Conservation (phyloP, 306 rosid species). For the Quercus wislizeni region DNA sequence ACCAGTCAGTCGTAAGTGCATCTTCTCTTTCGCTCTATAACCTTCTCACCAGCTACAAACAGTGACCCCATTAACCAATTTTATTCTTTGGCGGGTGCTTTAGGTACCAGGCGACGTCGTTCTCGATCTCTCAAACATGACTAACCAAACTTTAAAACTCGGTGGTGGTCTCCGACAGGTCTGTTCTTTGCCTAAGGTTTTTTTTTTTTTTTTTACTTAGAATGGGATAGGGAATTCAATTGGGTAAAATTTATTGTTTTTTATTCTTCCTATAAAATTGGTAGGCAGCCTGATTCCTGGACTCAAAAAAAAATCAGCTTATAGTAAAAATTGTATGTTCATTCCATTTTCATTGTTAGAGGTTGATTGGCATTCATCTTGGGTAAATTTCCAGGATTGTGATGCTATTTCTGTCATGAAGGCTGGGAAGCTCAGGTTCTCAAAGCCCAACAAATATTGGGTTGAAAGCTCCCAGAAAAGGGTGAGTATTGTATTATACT, state of each 20-base stretch:
- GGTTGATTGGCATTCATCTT: neutral
- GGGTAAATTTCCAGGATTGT: conserved; percentile 45
- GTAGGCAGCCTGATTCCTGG: no score
- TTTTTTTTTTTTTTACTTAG: neutral
- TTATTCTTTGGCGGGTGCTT: conserved; percentile 3
- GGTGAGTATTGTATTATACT: conserved; percentile 43
- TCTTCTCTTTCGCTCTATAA: neutral
- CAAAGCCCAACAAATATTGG: conserved; percentile 90
- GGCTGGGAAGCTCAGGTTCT: conserved; percentile 71
- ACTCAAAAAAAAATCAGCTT: neutral
- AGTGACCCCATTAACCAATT: neutral
- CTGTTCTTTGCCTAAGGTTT: neutral
- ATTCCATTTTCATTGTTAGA: neutral
- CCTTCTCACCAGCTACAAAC: neutral
- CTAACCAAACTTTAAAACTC: conserved; percentile 80
- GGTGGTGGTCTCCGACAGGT: conserved; percentile 89
- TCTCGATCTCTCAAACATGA: conserved; percentile 78
- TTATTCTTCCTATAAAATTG: neutral
- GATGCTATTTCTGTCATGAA: conserved; percentile 68
- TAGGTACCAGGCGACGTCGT: conserved; percentile 89
- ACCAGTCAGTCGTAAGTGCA: conserved; percentile 52
- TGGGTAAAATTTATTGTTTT: neutral
- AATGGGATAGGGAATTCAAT: no score
- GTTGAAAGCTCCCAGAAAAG: conserved; percentile 85
- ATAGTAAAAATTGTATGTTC: neutral